A percentile compares a stretch with the other conserved stretches of the same genome.
Conservation (phyloP, 2,329 filamentous ascomycete species). For the Fusarium multiceps region DNA sequence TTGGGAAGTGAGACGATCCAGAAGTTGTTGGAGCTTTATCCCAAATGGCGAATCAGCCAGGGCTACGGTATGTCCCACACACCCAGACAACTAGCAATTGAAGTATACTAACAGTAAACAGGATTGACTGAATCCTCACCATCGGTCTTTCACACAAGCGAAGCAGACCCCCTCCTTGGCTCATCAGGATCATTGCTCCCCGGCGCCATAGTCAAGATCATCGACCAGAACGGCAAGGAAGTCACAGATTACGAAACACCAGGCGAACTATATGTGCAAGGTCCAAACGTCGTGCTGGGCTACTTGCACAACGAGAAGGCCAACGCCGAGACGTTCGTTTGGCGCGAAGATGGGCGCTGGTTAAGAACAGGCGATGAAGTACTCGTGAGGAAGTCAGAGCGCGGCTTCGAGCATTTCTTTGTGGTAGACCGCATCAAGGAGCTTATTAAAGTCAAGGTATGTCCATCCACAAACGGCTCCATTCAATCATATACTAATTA, state of each 20-base stretch:
- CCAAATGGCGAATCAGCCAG: conserved; percentile 74
- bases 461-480: not conserved
- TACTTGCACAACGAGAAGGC: conserved; percentile 90
- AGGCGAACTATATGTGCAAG: conserved; percentile 83
- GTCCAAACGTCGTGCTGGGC: conserved; percentile 80
- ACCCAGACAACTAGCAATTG: rapidly evolving
- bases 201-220: conserved; percentile 69
- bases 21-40: conserved; percentile 71
- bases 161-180: conserved; percentile 73
- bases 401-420: conserved; percentile 82
- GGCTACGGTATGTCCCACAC: conserved; percentile 70
- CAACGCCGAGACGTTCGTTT: conserved; percentile 80
- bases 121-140: conserved; percentile 80
- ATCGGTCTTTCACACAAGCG: conserved; percentile 67
- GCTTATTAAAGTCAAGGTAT: conserved; percentile 80
- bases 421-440: conserved; percentile 81
- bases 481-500: not conserved
- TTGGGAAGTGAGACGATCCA: conserved; percentile 75
- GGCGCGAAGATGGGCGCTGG: conserved; percentile 71
- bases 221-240: conserved; percentile 74
- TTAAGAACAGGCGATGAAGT: conserved; percentile 89
- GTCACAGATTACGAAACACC: conserved; percentile 75
- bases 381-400: conserved; percentile 69
- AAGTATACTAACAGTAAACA: conserved; percentile 44
- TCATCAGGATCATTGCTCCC: conserved; percentile 76